A percentile compares a stretch with the other conserved stretches of the same genome.
Conservation (phyloP, 495 filamentous ascomycete genomes). For the Penicillium daleae region DNA sequence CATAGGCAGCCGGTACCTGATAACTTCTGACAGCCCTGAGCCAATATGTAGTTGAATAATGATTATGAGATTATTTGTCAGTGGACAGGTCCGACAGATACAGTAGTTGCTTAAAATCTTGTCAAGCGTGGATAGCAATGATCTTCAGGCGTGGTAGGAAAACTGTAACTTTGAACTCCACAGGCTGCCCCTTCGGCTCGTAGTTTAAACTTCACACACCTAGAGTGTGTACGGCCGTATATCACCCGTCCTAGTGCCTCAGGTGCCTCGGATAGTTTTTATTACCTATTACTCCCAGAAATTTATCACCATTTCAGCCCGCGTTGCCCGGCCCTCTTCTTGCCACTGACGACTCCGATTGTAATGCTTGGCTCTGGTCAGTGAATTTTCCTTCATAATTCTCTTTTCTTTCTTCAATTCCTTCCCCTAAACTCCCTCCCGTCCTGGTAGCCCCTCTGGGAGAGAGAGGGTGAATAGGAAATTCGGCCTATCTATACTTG, state of each 20-base stretch:
- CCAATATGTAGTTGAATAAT: background rate
- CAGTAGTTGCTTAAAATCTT: no score
- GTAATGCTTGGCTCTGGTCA: constrained; percentile 22
- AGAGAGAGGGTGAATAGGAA: constrained; percentile 6
- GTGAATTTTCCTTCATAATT: constrained; percentile 8
- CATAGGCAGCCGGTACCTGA: background rate
- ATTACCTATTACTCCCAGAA: background rate
- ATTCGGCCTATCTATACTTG: background rate
- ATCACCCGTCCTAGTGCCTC: no score
- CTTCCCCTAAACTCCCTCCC: background rate
- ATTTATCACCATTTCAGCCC: background rate
- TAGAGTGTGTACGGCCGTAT: no score
- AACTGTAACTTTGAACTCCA: background rate
- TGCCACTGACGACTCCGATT: constrained; percentile 21
- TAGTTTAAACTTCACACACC: background rate
- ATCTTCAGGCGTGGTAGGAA: background rate
- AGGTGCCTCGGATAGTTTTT: no score
- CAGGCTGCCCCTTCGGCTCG: constrained; percentile 2
- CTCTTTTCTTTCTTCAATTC: constrained; percentile 9
- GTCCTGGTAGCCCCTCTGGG: background rate
- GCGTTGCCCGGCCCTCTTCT: constrained; percentile 11
- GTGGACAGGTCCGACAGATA: no score
- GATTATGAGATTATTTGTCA: background rate
- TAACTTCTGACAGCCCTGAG: background rate
- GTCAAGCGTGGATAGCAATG: background rate